Base-by-base conservation (phyloP, 1,284 basidiomycete species). In the Lignosus rhinocerotis region DNA sequence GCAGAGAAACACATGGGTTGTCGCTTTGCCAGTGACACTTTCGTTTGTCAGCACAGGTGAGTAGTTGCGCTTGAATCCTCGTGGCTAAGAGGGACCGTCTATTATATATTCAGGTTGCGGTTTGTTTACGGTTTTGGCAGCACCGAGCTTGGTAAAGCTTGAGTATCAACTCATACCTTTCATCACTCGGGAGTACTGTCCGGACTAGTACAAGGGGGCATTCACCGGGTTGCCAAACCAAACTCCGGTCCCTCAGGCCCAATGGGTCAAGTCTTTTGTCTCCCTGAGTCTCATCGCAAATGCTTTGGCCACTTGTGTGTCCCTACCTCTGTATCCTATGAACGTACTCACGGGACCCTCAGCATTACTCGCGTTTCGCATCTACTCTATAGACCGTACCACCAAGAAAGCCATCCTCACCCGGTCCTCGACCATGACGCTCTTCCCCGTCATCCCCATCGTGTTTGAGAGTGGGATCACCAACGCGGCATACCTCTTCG, bases 401-500 rank as follows among this genome's bases (percentile, higher is more conserved):
- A 25, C 58, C 6, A 19, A 44, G 45, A 34, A 41, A 12, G 44
- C 64, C 38, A 51, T 38, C 36, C 36, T 38, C 36, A 38, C 11
- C 36, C 36, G 36, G 36, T 12, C 11, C 36, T 38, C 36, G 36
- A 38, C 36, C 36, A 10, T 10, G 11, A 38, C 36, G 11, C 36
- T 38, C 36, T 38, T 38, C 36, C 36, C 36, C 4, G 36, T 64
- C 30, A 41, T 64, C 3, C 50, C 49, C 12, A 64, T 64, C 42
- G 48, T 66, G 21, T 43, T 66, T 33, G 62, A 66, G 45, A 64
- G 59, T 46, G 60, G 62, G 9, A 43, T 56, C 17, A 47, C 62
- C 51, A 66, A 64, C 44, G 64, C 60, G 9, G 56, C 62, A 19
- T 66, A 64, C 38, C 53, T 66, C 9, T 56, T 66, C 54, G 60